Base-by-base conservation (phyloP, 139 green algal genomes). In the Tetradesmus obliquus region DNA sequence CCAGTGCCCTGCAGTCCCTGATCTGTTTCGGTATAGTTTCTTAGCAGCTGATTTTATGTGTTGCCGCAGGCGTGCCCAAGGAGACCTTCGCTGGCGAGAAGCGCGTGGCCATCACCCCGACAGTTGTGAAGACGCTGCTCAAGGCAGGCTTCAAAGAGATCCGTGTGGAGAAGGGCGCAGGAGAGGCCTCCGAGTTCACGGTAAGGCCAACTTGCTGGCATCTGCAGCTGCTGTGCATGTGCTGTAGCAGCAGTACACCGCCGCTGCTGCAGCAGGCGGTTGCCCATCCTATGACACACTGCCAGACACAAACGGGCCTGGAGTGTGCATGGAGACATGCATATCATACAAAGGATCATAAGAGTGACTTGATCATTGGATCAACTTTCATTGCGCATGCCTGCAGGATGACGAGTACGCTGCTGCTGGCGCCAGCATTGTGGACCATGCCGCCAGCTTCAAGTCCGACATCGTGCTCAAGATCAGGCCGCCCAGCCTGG, bases 81-180 rank as follows among this genome's bases (percentile, higher is more conserved):
- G 97, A 98, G 92, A 94, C 79, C 0, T 94, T 87, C 62, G 71
- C 93, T 8, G 91, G 92, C 9, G 97, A 99, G 93, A 81, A 88
- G 5, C 95, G 97, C 10, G 97, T 99, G 55, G 94, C 97, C 9
- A 54, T 98, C 6, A 97, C 95, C 2, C 97, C 97, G 0, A 62
- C 94, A 0, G 94, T 92, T 1, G 96, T 97, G 22, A 87, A 90
- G 0, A 79, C 91, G 1, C 94, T 98, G 62, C 88, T 94, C n/a
- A 98, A 98, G 90, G 91, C 89, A 55, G 97, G 97, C 53, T 99
- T 99, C 92, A 96, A 96, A 51, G 87, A 91, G 7, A 93, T 98
- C 3, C 19, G 95, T 1, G 95, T 99, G 1, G 93, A 98, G 92
- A 84, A 62, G 2, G 96, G 96, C 45, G 97, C 97, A 6, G 97